Conservation (phyloP, 257 asterid genomes). For the Solanum neorickii region DNA sequence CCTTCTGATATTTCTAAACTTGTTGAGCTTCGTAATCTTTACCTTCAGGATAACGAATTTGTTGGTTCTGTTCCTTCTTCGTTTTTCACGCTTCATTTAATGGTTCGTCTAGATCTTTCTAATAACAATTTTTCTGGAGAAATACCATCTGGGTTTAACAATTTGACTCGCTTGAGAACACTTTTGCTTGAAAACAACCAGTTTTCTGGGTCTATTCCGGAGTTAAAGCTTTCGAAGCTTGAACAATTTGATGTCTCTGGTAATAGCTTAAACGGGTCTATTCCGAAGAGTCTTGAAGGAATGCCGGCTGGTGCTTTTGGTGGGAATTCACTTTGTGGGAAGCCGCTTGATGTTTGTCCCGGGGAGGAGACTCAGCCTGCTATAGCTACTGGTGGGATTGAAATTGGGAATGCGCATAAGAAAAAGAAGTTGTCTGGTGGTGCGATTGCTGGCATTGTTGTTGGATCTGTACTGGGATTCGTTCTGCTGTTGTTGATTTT, state of each 20-base stretch:
- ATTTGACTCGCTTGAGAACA: conserved; percentile 61
- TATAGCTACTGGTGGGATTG: conserved; percentile 8
- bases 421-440: conserved; percentile 52
- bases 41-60: conserved; percentile 60
- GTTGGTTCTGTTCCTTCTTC: conserved; percentile 31
- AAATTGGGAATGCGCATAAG: not conserved
- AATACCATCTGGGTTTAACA: conserved; percentile 31
- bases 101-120: conserved; percentile 52
- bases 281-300: conserved; percentile 42
- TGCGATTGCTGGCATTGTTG: conserved; percentile 71
- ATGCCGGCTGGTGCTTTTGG: conserved; percentile 34
- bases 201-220: conserved; percentile 49
- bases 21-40: conserved; percentile 47
- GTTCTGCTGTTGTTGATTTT: conserved; percentile 32
- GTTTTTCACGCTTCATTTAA: conserved; percentile 18
- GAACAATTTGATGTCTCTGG: conserved; percentile 65
- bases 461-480: conserved; percentile 60
- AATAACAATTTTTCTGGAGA: conserved; percentile 52
- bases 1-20: conserved; percentile 42
- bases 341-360: conserved; percentile 47
- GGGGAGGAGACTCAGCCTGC: conserved; percentile 27
- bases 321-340: conserved; percentile 65
- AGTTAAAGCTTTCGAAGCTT: conserved; percentile 32
- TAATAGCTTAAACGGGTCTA: conserved; percentile 52
- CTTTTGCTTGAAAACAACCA: conserved; percentile 46